Percentiles rank a stretch among this genome's conserved stretches.
These are phyloP conservation scores for Chlamydomonas asymmetrica DNA, from an alignment of 139 green algal species.

Conservation along the genomic window DNA sequence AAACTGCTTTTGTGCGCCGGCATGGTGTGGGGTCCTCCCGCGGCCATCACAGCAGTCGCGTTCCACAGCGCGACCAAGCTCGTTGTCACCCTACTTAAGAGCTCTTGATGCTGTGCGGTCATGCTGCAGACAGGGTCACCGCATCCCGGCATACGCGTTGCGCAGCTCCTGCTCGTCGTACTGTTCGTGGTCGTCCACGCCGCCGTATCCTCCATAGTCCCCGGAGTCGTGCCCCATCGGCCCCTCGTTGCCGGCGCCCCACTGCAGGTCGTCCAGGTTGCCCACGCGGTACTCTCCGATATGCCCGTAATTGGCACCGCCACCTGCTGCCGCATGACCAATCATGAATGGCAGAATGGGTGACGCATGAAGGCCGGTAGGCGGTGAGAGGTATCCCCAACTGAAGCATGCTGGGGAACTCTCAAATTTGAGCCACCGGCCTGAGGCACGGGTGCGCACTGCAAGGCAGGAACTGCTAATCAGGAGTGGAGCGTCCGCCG, in stretches of 20 bases:
- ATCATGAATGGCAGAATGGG: not conserved
- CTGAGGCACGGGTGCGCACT: too few species aligned
- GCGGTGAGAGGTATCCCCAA: not conserved
- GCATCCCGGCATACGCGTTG: slow-evolving; percentile 20
- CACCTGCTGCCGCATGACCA: not conserved
- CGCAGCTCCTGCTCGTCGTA: slow-evolving; percentile 45
- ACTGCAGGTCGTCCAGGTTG: slow-evolving; percentile 43
- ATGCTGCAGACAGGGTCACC: too few species aligned
- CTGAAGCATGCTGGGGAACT: not conserved
- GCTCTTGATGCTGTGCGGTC: too few species aligned
- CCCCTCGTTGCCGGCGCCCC: slow-evolving; percentile 18
- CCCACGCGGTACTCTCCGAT: slow-evolving; percentile 45
- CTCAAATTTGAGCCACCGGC: not conserved
- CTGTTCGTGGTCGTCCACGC: not conserved
- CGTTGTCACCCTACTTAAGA: too few species aligned
- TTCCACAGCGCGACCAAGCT: too few species aligned
- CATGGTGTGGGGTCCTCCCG: too few species aligned
- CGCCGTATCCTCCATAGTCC: slow-evolving; percentile 24
- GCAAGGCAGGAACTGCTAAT: too few species aligned
- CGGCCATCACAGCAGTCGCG: too few species aligned
- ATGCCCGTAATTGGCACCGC: not conserved
- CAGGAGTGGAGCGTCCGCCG: too few species aligned
- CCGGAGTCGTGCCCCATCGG: slow-evolving; percentile 1
- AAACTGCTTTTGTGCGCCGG: too few species aligned
- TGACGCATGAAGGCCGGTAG: not conserved